A percentile compares a stretch with the other conserved stretches of the same genome.
These are phyloP conservation scores for Fusarium succisae DNA, from an alignment of 2,329 filamentous ascomycete genomes.

Conservation along the genomic window DNA sequence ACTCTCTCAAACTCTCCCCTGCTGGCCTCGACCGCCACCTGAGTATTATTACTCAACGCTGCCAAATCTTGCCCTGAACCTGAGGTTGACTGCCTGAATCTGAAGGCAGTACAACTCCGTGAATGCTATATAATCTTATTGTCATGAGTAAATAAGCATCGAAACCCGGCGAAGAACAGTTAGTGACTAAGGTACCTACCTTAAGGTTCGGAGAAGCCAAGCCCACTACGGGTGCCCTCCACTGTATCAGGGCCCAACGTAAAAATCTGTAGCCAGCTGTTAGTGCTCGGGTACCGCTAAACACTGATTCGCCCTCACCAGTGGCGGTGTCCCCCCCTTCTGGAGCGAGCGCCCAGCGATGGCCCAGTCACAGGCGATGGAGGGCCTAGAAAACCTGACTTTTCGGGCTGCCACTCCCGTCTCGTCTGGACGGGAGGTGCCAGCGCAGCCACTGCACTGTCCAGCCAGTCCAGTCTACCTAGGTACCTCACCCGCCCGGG, in stretches of 20 bases:
- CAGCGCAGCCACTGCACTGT: conserved; percentile 22
- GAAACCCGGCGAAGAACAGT: conserved; percentile 41
- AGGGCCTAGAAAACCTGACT: conserved; percentile 44
- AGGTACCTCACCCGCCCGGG: not conserved
- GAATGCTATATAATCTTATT: conserved; percentile 12
- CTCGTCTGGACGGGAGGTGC: conserved; percentile 17
- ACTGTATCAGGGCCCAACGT: conserved; percentile 36
- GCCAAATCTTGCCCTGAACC: not conserved
- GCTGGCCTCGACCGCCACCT: conserved; percentile 21
- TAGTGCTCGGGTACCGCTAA: conserved; percentile 41
- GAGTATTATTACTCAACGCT: conserved; percentile 3
- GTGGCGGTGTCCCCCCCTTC: conserved; percentile 41
- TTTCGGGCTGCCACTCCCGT: conserved; percentile 43
- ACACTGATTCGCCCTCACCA: conserved; percentile 28
- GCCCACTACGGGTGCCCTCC: conserved; percentile 8
- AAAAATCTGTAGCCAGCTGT: conserved; percentile 33
- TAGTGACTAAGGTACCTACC: not conserved
- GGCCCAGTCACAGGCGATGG: conserved; percentile 27
- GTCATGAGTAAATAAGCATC: conserved; percentile 40
- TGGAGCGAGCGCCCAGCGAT: conserved; percentile 16
- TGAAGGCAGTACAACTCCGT: not conserved
- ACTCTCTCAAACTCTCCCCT: not conserved
- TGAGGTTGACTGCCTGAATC: not conserved
- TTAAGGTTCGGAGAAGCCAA: not conserved
- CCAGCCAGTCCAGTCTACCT: not conserved